Conservation (phyloP, 2,329 filamentous ascomycete species). For the Huntiella savannae region DNA sequence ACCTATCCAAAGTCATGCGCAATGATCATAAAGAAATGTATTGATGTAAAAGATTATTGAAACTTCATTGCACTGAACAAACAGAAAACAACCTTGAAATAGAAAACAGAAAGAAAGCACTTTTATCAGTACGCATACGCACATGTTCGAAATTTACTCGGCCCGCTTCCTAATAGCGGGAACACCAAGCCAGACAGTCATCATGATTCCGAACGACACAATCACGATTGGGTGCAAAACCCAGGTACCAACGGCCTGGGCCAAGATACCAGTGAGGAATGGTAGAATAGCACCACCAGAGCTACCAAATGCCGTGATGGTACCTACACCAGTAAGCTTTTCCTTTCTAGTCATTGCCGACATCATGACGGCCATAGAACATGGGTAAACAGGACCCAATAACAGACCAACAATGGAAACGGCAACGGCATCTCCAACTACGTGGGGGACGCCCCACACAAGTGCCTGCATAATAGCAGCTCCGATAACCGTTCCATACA, state of each 20-base stretch:
- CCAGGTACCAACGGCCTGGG: conserved; percentile 42
- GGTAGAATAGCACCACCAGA: conserved; percentile 49
- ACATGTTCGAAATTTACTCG: conserved; percentile 23
- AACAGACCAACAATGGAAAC: conserved; percentile 54
- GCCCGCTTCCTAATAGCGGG: conserved; percentile 38
- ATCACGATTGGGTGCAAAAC: conserved; percentile 51
- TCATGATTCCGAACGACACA: conserved; percentile 44
- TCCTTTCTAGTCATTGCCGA: conserved; percentile 38
- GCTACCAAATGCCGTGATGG: conserved; percentile 51
- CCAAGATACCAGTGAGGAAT: conserved; percentile 44
- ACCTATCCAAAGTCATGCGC: too few relatives aligned
- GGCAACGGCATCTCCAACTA: conserved; percentile 50
- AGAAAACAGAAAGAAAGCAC: too few relatives aligned
- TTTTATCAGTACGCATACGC: too few relatives aligned
- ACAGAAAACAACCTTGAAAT: too few relatives aligned
- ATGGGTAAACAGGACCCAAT: conserved; percentile 64
- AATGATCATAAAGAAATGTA: too few relatives aligned
- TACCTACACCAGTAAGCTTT: conserved; percentile 43
- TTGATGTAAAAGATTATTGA: too few relatives aligned
- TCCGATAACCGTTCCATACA: conserved; percentile 41
- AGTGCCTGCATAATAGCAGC: conserved; percentile 53
- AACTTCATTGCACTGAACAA: too few relatives aligned
- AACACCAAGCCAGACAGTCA: conserved; percentile 42
- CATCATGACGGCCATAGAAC: conserved; percentile 45
- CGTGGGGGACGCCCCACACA: conserved; percentile 59